Evolutionary conservation across 495 filamentous ascomycete genomes (phyloP).

Genomic region (Penicillium simplicissimum): DNA sequence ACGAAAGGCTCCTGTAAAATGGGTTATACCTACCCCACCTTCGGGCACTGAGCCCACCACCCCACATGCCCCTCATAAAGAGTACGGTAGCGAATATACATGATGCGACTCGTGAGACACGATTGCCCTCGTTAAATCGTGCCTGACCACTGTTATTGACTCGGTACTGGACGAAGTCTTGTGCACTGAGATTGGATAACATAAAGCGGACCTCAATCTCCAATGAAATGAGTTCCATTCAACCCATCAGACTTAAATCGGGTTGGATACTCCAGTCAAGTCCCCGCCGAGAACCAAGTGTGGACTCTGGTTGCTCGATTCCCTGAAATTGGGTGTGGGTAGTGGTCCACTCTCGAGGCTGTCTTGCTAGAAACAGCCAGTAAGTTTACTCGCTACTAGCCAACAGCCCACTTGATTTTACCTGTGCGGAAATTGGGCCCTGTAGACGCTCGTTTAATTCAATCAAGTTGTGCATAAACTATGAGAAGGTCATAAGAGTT

Average conservation of each 20-base stretch:
- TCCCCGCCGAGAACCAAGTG: not conserved
- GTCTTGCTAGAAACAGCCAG: not conserved
- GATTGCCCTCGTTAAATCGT: not conserved
- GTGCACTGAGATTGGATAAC: too few species aligned
- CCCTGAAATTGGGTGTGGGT: slow-evolving; percentile 21
- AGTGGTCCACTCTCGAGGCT: not conserved
- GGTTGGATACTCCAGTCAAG: not conserved
- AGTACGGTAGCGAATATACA: not conserved
- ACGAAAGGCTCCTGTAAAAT: too few species aligned
- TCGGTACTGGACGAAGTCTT: not conserved
- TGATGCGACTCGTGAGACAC: not conserved
- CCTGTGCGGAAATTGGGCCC: not conserved
- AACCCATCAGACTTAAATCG: too few species aligned
- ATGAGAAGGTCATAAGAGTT: too few species aligned
- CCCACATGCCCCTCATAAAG: not conserved
- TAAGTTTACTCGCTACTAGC: not conserved
- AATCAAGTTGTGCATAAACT: too few species aligned
- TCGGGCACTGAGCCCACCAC: too few species aligned
- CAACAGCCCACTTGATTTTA: not conserved
- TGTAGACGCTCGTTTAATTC: not conserved
- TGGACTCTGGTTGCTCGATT: slow-evolving; percentile 16
- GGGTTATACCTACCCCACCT: too few species aligned
- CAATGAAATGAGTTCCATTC: not conserved
- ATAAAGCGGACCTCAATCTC: not conserved
- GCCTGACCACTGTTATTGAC: not conserved